Base-by-base conservation (phyloP, 257 asterid species). In the Gynochthodes officinalis region DNA sequence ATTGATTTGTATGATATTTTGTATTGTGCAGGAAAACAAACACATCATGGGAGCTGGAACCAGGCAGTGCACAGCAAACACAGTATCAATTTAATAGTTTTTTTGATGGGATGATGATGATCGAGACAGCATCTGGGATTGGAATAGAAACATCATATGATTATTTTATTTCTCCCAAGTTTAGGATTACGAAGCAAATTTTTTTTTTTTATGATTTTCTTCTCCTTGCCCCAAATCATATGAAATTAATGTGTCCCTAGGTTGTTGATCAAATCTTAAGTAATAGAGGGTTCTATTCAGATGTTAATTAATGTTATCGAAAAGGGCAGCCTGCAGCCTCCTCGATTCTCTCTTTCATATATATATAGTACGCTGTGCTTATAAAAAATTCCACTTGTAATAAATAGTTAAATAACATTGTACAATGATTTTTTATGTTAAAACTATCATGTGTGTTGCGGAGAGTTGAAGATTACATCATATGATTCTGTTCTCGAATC, bases 101-200 rank as follows among this genome's bases (percentile, higher is more conserved):
- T n/a, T n/a, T n/a, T n/a, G n/a, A n/a, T n/a, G n/a, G n/a, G n/a
- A n/a, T n/a, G n/a, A n/a, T n/a, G n/a, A 33, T 66, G 77, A 80
- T 75, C 74, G 86, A 82, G 90, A 76, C 83, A 83, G 79, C 73
- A 86, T 82, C 86, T 79, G 81, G 82, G 87, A 84, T 84, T 76
- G 93, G 96, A 85, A 90, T 89, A 87, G 95, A 90, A 86, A 83
- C 96, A 85, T 86, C 89, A 89, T 76, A 82, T 78, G 64, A 61
- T 63, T 82, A 25, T 80, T 84, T 84, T 86, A 80, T 75, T 72
- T 32, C 58, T 75, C 79, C 96, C 12, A 78, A 35, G 83, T 37
- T 77, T 75, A 72, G 71, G 77, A 76, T 84, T 70, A 69, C 89
- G 59, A 84, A 3, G 82, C 78, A 73, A 21, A 19, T 18, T 50